phyloP scores from a whole-genome alignment of 345 rosid genomes.

The Triadica sebifera region DNA sequence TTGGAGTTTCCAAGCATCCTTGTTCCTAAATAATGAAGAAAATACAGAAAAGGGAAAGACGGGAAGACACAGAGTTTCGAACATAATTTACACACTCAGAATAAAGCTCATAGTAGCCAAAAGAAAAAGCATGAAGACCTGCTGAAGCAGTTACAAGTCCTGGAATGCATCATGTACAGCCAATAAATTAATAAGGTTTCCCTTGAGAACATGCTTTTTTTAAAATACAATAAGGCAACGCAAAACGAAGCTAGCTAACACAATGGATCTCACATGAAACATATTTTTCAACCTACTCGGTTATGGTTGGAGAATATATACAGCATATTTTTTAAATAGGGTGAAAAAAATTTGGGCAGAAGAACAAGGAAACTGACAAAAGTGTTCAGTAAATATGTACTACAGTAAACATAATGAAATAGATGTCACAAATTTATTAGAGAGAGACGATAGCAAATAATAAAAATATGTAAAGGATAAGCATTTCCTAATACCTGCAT shows the following conservation, averaged over 20 bases:
- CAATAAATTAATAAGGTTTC: neutral
- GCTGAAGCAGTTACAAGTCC: neutral
- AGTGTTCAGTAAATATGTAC: neutral
- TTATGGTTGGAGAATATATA: neutral
- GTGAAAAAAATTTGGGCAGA: neutral
- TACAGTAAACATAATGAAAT: too few relatives aligned
- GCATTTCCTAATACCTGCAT: slow-evolving; percentile 64
- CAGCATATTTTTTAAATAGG: neutral
- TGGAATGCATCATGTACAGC: neutral
- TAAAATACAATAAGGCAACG: neutral
- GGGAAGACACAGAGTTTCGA: too few relatives aligned
- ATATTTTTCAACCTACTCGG: neutral
- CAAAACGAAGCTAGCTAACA: neutral
- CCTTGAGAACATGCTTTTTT: neutral
- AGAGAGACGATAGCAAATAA: neutral
- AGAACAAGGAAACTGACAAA: neutral
- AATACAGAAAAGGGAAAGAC: neutral
- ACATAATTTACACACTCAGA: neutral
- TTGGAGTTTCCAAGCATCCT: neutral
- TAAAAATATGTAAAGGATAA: slow-evolving; percentile 6
- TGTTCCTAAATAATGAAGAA: neutral
- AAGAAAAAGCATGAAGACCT: neutral
- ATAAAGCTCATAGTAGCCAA: neutral
- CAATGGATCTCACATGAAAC: neutral
- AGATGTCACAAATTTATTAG: too few relatives aligned